Conservation (phyloP, 2,329 filamentous ascomycete species). For the Neonectria sp. region DNA sequence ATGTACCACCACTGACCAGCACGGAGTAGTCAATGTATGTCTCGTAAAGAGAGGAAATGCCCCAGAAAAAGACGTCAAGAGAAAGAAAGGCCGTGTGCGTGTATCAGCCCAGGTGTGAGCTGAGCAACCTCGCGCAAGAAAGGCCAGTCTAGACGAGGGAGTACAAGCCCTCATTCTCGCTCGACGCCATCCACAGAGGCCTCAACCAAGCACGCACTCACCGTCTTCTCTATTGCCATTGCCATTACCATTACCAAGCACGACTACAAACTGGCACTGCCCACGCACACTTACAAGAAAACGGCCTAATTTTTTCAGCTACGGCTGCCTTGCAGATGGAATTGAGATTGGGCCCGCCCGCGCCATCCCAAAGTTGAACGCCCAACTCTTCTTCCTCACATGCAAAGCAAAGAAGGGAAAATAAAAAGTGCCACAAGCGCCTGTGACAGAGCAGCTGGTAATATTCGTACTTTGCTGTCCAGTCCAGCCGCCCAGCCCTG, state of each 20-base stretch:
- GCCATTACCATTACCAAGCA: background rate
- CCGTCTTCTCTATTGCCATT: background rate
- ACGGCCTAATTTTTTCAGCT: slow-evolving; percentile 9
- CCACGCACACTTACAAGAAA: background rate
- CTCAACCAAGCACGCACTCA: background rate
- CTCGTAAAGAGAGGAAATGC: background rate
- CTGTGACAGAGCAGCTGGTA: slow-evolving; percentile 13
- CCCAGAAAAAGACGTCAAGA: slow-evolving; percentile 4
- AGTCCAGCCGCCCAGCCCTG: slow-evolving; percentile 15
- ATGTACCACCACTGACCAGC: background rate
- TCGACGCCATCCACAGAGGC: slow-evolving; percentile 1
- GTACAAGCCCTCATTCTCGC: background rate
- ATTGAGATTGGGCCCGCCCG: slow-evolving; percentile 23
- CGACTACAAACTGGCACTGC: background rate
- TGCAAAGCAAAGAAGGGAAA: background rate
- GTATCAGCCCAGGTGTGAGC: background rate
- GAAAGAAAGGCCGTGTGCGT: background rate
- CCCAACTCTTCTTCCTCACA: slow-evolving; percentile 9
- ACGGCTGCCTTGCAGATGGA: slow-evolving; percentile 19
- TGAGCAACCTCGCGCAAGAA: background rate
- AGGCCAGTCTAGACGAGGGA: background rate
- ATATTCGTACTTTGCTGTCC: background rate
- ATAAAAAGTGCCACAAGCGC: background rate
- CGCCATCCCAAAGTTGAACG: slow-evolving; percentile 6
- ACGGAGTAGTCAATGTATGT: background rate